A percentile compares a stretch with the other conserved stretches of the same genome.
These are phyloP conservation scores for Ophiobolus disseminans DNA, from an alignment of 2,329 filamentous ascomycete species.

Conservation along the genomic window DNA sequence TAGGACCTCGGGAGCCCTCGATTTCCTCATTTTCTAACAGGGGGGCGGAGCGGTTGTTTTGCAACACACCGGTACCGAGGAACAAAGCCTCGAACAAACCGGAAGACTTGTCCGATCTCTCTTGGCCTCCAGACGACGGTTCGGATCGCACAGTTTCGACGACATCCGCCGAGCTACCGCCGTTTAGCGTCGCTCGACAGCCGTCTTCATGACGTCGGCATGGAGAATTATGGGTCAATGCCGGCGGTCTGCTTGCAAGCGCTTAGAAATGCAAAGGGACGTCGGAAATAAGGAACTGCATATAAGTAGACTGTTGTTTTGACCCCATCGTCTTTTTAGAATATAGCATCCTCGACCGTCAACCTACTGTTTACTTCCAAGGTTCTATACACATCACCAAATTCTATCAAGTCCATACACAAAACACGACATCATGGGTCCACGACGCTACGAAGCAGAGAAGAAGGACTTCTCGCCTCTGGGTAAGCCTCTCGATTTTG, in stretches of 20 bases:
- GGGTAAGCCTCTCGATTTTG: slow-evolving; percentile 54
- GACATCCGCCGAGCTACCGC: slow-evolving; percentile 4
- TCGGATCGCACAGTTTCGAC: background rate
- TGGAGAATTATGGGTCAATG: background rate
- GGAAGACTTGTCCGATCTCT: background rate
- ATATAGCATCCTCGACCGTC: no score
- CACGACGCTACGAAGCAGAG: slow-evolving; percentile 50
- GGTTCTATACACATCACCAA: background rate
- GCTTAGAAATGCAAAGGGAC: slow-evolving; percentile 10
- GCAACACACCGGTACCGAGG: no score
- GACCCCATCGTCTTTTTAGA: no score
- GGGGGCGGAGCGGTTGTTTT: no score
- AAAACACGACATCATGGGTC: slow-evolving; percentile 42
- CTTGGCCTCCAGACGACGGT: background rate
- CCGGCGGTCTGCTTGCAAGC: slow-evolving; percentile 1
- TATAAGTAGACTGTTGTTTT: background rate
- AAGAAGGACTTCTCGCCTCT: slow-evolving; percentile 50
- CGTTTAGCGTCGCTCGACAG: slow-evolving; percentile 1
- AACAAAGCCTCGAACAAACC: background rate
- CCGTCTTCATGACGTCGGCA: slow-evolving; percentile 4
- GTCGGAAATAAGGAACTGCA: background rate
- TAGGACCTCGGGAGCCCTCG: no score
- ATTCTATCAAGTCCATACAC: background rate
- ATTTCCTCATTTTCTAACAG: no score
- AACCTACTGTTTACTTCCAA: no score